Evolutionary conservation across 345 rosid species (phyloP).

Genomic region (Isatis tinctoria): DNA sequence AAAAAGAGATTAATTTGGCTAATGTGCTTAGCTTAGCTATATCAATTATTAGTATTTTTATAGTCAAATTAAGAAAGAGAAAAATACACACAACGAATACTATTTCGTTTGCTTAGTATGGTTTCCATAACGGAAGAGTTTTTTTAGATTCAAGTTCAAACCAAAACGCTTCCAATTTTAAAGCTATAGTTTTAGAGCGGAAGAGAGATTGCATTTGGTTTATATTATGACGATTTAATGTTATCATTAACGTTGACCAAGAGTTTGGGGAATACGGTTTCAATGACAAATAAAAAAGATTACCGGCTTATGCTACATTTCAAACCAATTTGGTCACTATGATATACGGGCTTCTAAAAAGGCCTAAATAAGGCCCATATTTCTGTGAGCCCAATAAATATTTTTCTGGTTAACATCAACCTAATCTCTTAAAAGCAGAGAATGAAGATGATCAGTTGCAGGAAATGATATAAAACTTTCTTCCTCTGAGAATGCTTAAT

Average conservation of each 20-base stretch:
- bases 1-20: neutral
- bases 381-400: neutral
- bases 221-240: neutral
- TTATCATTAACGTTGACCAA: neutral
- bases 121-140: neutral
- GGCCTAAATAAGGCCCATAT: neutral
- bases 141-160: neutral
- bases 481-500: neutral
- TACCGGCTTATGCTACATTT: neutral
- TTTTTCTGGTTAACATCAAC: neutral
- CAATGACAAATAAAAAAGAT: neutral
- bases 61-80: neutral
- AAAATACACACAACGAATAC: neutral
- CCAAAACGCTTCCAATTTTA: neutral
- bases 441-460: neutral
- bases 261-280: neutral
- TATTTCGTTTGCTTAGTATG: neutral
- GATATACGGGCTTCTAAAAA: neutral
- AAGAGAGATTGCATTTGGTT: neutral
- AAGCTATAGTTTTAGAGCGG: neutral
- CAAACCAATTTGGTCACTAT: neutral
- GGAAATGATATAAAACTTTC: neutral
- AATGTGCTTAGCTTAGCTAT: conserved; percentile 9
- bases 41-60: neutral
- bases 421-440: neutral